Conservation (phyloP, 176 grass and related monocot genomes). For the Triticum aestivum region IWGSC_CS_RefSeq_v2.1 NC_057794.1:98687193-98687692, state of each 20-base stretch:
- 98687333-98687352: background rate
- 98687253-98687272: background rate
- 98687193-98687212: background rate
- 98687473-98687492: background rate
- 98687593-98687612: background rate
- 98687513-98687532: slow-evolving; percentile 3
- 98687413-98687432: slow-evolving; percentile 4
- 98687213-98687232: background rate
- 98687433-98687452: background rate
- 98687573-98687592: slow-evolving; percentile 40
- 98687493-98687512: background rate
- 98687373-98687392: background rate
- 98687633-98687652: slow-evolving; percentile 24
- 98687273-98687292: background rate
- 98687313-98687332: background rate
- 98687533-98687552: background rate
- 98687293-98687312: background rate
- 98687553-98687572: slow-evolving; percentile 20
- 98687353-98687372: too few species aligned
- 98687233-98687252: too few species aligned
- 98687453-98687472: background rate
- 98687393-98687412: background rate
- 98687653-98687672: too few species aligned
- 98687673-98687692: too few species aligned
- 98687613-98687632: slow-evolving; percentile 22